These are phyloP conservation scores for Candida succiphila DNA, from an alignment of 805 yeast genomes.

Conservation along the genomic window DNA sequence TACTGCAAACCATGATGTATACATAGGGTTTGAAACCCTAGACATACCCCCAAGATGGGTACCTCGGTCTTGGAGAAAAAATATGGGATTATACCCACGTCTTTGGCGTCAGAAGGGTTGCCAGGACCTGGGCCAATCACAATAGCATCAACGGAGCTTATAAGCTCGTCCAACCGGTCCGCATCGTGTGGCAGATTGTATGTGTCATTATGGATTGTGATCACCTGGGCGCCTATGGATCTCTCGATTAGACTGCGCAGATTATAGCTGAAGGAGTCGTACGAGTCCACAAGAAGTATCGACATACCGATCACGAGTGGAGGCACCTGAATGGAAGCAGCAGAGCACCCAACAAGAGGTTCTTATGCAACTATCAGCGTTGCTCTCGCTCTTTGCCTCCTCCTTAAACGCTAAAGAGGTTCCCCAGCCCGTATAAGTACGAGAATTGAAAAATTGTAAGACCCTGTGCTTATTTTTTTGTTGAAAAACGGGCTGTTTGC, in stretches of 20 bases:
- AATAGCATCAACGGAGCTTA: constrained; percentile 58
- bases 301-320: constrained; percentile 26
- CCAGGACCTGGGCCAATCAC: constrained; percentile 99
- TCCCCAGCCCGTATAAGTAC: too few relatives aligned
- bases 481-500: too few relatives aligned
- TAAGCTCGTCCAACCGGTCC: constrained; percentile 26
- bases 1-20: constrained; percentile 46
- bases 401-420: too few relatives aligned
- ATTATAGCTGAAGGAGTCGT: constrained; percentile 91
- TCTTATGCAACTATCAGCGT: too few relatives aligned
- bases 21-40: constrained; percentile 86
- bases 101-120: constrained; percentile 52
- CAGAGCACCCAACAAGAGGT: neutral
- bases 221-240: constrained; percentile 39
- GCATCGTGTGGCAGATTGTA: constrained; percentile 23
- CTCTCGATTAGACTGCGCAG: constrained; percentile 50
- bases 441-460: too few relatives aligned
- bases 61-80: constrained; percentile 32
- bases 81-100: constrained; percentile 62
- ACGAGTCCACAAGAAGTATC: constrained; percentile 77
- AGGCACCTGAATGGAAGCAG: too few relatives aligned
- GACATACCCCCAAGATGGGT: constrained; percentile 85
- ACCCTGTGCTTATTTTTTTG: too few relatives aligned
- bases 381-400: too few relatives aligned
- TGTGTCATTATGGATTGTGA: constrained; percentile 57